Percentiles rank a stretch among this genome's conserved stretches.
Evolutionary conservation across 306 rosid genomes (phyloP).

Genomic region (Oxytropis ochrocephala): DNA sequence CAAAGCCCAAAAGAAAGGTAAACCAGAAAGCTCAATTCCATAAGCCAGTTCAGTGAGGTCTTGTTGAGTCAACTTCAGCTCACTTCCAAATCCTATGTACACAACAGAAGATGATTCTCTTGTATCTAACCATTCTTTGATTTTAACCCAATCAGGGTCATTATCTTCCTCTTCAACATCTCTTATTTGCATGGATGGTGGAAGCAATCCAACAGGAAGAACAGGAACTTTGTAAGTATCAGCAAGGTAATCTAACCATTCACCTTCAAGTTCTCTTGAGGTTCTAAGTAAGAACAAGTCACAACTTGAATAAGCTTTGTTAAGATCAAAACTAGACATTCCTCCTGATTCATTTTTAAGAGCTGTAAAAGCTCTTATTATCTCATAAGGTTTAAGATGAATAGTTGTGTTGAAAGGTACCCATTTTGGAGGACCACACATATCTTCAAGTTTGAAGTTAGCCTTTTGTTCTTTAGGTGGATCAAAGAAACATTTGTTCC

Average conservation of each 20-base stretch:
- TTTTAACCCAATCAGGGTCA: slow-evolving; percentile 25
- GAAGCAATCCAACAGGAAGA: slow-evolving; percentile 31
- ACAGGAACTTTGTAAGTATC: slow-evolving; percentile 9
- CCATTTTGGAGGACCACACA: slow-evolving; percentile 32
- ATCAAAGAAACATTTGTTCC: slow-evolving; percentile 31
- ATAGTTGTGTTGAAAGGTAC: slow-evolving; percentile 23
- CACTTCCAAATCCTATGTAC: slow-evolving; percentile 52
- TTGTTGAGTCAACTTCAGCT: slow-evolving; percentile 40
- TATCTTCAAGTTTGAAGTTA: background rate
- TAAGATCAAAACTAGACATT: background rate
- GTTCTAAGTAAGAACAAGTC: slow-evolving; percentile 33
- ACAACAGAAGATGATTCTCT: slow-evolving; percentile 26
- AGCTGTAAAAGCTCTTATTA: background rate
- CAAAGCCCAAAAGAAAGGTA: slow-evolving; percentile 60
- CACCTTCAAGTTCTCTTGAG: slow-evolving; percentile 31
- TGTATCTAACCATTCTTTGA: slow-evolving; percentile 23
- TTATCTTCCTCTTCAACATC: slow-evolving; percentile 23
- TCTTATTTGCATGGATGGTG: slow-evolving; percentile 32
- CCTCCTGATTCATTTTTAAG: slow-evolving; percentile 13
- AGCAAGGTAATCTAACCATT: slow-evolving; percentile 29
- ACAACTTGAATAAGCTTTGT: slow-evolving; percentile 27
- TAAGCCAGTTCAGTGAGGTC: slow-evolving; percentile 32
- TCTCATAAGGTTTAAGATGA: slow-evolving; percentile 13
- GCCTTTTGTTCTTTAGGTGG: slow-evolving; percentile 18
- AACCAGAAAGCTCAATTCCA: slow-evolving; percentile 44